Percentiles rank a stretch among this genome's conserved stretches.
phyloP scores from a whole-genome alignment of 2,329 filamentous ascomycete genomes.

The Paramyrothecium sp. region DNA sequence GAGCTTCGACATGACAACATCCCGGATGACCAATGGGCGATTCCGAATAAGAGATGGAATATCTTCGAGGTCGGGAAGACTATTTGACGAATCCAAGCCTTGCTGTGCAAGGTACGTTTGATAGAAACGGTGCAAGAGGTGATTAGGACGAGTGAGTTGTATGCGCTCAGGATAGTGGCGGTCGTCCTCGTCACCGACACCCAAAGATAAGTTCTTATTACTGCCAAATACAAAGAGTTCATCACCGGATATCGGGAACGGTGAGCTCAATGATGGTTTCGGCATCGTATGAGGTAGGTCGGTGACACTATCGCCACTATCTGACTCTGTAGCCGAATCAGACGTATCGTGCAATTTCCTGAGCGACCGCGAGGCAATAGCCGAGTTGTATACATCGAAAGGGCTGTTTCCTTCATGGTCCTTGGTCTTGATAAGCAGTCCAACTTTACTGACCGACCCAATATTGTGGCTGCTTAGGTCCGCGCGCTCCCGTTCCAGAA shows the following conservation, averaged over 20 bases:
- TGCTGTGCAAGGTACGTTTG: constrained; percentile 59
- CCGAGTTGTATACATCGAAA: constrained; percentile 88
- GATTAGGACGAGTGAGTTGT: constrained; percentile 70
- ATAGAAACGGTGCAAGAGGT: constrained; percentile 73
- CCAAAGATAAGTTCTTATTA: constrained; percentile 91
- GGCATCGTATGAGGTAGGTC: constrained; percentile 23
- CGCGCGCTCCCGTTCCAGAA: constrained; percentile 74
- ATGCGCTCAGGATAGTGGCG: constrained; percentile 90
- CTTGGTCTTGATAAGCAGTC: constrained; percentile 88
- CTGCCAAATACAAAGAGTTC: constrained; percentile 94
- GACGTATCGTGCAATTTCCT: constrained; percentile 46
- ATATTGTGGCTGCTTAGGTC: constrained; percentile 61
- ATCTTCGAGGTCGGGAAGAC: constrained; percentile 39
- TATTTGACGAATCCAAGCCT: constrained; percentile 26
- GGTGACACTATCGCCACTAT: constrained; percentile 48
- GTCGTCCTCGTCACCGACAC: constrained; percentile 94
- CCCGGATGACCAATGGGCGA: constrained; percentile 72
- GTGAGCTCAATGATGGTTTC: constrained; percentile 13
- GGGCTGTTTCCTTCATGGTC: constrained; percentile 93
- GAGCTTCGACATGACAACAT: constrained; percentile 85
- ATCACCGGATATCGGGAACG: constrained; percentile 53
- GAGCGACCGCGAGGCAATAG: constrained; percentile 75
- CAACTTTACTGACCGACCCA: constrained; percentile 59
- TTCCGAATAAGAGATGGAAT: constrained; percentile 73
- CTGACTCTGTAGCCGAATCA: constrained; percentile 50